phyloP scores from a whole-genome alignment of 352 stramenopile genomes.

The Phytophthora cajani region DNA sequence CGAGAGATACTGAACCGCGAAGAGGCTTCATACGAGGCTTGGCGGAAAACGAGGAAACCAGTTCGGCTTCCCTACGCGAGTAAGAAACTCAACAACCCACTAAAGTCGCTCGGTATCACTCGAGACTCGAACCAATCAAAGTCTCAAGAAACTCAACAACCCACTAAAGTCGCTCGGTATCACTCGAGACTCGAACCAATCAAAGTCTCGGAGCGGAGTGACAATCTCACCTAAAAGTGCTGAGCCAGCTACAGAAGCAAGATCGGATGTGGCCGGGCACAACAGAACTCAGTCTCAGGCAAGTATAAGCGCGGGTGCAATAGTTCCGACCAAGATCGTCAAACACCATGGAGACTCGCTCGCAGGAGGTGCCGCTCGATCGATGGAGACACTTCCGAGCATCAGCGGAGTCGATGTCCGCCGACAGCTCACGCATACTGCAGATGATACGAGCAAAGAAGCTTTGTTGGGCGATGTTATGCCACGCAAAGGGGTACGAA shows the following conservation, averaged over 20 bases:
- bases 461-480: background rate
- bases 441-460: slow-evolving; percentile 1
- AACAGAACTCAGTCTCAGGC: slow-evolving; percentile 1
- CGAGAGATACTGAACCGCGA: slow-evolving; percentile 60
- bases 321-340: background rate
- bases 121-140: slow-evolving; percentile 16
- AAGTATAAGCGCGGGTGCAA: background rate
- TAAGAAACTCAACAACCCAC: slow-evolving; percentile 55
- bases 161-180: slow-evolving; percentile 21
- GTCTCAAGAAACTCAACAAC: slow-evolving; percentile 55
- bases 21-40: slow-evolving; percentile 53
- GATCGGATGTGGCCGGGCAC: background rate
- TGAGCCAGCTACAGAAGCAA: background rate
- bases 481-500: slow-evolving; percentile 33
- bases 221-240: background rate
- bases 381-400: slow-evolving; percentile 11
- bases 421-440: background rate
- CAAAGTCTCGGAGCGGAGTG: slow-evolving; percentile 4
- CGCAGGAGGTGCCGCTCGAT: slow-evolving; percentile 4
- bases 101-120: slow-evolving; percentile 14
- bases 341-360: slow-evolving; percentile 19
- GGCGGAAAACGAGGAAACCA: slow-evolving; percentile 45
- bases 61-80: slow-evolving; percentile 56
- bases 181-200: slow-evolving; percentile 12
- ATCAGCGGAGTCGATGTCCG: background rate